Base-by-base conservation (phyloP, 345 rosid species). In the Stellera chamaejasme region DNA sequence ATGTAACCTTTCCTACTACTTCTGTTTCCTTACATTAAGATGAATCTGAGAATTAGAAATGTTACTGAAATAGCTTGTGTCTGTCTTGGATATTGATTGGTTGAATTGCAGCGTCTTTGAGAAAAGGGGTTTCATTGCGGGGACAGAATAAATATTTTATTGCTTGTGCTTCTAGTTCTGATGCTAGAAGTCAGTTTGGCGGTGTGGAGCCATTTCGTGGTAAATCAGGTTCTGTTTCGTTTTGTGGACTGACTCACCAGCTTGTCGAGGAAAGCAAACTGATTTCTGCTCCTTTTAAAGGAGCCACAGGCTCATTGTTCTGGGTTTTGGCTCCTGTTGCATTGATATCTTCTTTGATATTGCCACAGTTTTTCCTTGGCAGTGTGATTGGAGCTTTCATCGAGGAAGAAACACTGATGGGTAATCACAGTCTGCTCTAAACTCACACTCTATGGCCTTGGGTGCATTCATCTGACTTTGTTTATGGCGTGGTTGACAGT, bases 221-320 rank as follows among this genome's bases (percentile, higher is more conserved):
- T 5, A 85, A 91, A 69, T 68, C 98, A 2, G 95, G 98, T 58
- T 88, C 88, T 3, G 66, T 85, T 68, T 85, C 96, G 5, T 91
- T 85, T 70, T 46, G 61, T 59, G 98, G 98, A 5, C 49, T 82
- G 67, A 77, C 88, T 54, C 79, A 88, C 54, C 92, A 87, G 68
- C 74, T 80, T 2, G 82, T 82, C 50, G 98, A 91, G 72, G 95
- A 83, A 68, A 72, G 76, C 51, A 80, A 70, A 53, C 66, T 87
- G 56, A 73, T 77, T 28, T 83, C 96, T 10, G 83, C 88, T 43
- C 90, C 92, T 15, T 85, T 83, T 25, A 70, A 67, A 52, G 87
- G 80, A 66, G 80, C 72, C 2, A 80, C 77, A 58, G 85, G 83
- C 47, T 88, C 93, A 0, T 81, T 79, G 49, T 69, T 85, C 39